These are phyloP conservation scores for Lizanozyma gosingica DNA, from an alignment of 1,139 yeast genomes.

Conservation along the genomic window DNA sequence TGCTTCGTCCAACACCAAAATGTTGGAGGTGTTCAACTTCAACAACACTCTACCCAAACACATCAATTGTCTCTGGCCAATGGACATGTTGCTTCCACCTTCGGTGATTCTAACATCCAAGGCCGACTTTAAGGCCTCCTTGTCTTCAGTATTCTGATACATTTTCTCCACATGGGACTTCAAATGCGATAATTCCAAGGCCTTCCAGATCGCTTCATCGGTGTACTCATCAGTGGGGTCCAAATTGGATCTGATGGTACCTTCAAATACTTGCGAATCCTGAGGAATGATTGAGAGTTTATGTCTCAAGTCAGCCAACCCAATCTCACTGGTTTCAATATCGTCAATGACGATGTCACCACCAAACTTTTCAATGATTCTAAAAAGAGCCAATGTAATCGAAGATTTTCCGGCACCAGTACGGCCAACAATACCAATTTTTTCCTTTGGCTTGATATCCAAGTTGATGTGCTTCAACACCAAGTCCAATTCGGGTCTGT, in stretches of 20 bases:
- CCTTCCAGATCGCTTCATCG: slow-evolving; percentile 81
- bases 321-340: slow-evolving; percentile 60
- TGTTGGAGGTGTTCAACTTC: slow-evolving; percentile 58
- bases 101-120: slow-evolving; percentile 62
- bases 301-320: slow-evolving; percentile 77
- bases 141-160: slow-evolving; percentile 23
- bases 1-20: slow-evolving; percentile 87
- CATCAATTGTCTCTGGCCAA: slow-evolving; percentile 88
- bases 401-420: slow-evolving; percentile 98
- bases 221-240: slow-evolving; percentile 69
- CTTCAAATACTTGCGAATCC: slow-evolving; percentile 94
- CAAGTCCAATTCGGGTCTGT: slow-evolving; percentile 76
- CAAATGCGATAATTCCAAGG: slow-evolving; percentile 77
- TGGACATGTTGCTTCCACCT: slow-evolving; percentile 83
- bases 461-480: slow-evolving; percentile 68
- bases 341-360: slow-evolving; percentile 75
- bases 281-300: slow-evolving; percentile 89
- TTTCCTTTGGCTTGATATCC: slow-evolving; percentile 66
- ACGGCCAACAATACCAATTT: slow-evolving; percentile 90
- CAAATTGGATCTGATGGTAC: slow-evolving; percentile 77
- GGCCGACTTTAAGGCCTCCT: slow-evolving; percentile 24
- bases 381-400: slow-evolving; percentile 77
- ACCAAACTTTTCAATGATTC: slow-evolving; percentile 72
- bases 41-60: slow-evolving; percentile 78
- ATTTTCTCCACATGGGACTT: slow-evolving; percentile 62